Evolutionary conservation across 805 yeast species (phyloP).

Genomic region (Kodamaea nitidulidarum): DNA sequence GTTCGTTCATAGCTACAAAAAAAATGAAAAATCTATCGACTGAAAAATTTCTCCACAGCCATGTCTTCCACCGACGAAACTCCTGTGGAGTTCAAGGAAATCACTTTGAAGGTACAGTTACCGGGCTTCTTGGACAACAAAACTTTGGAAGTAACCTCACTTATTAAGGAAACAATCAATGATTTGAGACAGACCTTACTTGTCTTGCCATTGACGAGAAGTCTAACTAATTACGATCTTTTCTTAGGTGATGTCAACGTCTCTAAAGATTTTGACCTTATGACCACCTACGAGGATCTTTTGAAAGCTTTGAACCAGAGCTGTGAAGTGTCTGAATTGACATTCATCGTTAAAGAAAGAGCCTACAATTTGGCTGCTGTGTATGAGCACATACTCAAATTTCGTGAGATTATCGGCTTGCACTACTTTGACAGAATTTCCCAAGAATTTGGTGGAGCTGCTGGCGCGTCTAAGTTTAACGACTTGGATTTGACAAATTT

Average conservation of each 20-base stretch:
- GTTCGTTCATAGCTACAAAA: neutral
- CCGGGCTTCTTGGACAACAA: conserved; percentile 16
- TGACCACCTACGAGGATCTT: conserved; percentile 20
- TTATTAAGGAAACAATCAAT: conserved; percentile 45
- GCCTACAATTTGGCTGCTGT: conserved; percentile 61
- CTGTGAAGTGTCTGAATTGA: conserved; percentile 26
- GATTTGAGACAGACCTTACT: conserved; percentile 57
- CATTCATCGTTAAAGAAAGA: conserved; percentile 46
- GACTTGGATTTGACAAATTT: conserved; percentile 37
- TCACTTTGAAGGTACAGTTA: conserved; percentile 20
- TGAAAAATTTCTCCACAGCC: neutral
- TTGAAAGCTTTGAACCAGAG: conserved; percentile 18
- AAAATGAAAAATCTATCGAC: conserved; percentile 1
- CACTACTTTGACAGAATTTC: conserved; percentile 43
- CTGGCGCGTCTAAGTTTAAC: conserved; percentile 51
- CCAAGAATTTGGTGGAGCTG: conserved; percentile 36
- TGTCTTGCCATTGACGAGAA: conserved; percentile 54
- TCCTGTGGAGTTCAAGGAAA: conserved; percentile 6
- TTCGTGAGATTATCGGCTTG: conserved; percentile 59
- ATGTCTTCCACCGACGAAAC: conserved; percentile 4
- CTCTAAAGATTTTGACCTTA: conserved; percentile 23
- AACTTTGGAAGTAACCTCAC: conserved; percentile 27
- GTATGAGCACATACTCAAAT: conserved; percentile 56
- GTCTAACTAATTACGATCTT: conserved; percentile 58
- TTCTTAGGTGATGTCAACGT: conserved; percentile 31